Base-by-base conservation (phyloP, 352 stramenopile species). In the Blastocystis sp. region DNA sequence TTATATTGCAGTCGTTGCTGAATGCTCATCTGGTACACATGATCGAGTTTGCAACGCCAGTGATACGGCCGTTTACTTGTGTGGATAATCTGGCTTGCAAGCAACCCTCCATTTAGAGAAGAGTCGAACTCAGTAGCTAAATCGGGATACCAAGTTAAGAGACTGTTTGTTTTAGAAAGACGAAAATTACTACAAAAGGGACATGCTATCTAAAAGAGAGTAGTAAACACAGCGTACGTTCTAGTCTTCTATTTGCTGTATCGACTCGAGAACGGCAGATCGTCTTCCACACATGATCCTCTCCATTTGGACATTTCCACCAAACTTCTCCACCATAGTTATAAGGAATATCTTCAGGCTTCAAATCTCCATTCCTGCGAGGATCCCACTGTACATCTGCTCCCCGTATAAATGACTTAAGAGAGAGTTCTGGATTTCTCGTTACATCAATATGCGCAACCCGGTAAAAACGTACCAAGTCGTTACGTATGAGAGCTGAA, bases 231-330 rank as follows among this genome's bases (percentile, higher is more conserved):
- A 43, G n/a, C 37, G 3, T 68, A 85, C 73, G 39, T 8, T 39
- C 43, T 5, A 85, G 39, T 34, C 54, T 30, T 13, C 47, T 24
- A 45, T 85, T 85, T 24, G 26, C 54, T 18, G 39, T 62, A 68
- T 85, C 73, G 30, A 85, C 47, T 20, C 43, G 13, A 16, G 26
- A 54, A 18, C 53, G 16, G 53, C 55, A 66, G 8, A 24, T 65
- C 3, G 73, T 69, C 26, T 50, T 85, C 73, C 73, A 85, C 7
- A 85, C 56, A 43, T 85, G 73, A 66, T 85, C 73, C n/a, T 65
- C 50, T 64, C 73, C 73, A 39, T 68, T 66, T 43, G 73, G 73
- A 43, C 73, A 85, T 55, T 85, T 85, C 73, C 73, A 85, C 73
- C 73, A 85, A 37, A 85, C 20, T 64, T 85, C 26, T 9, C 73